phyloP scores from a whole-genome alignment of 2,329 filamentous ascomycete genomes.

The Chaetomiaceae sp. region DNA sequence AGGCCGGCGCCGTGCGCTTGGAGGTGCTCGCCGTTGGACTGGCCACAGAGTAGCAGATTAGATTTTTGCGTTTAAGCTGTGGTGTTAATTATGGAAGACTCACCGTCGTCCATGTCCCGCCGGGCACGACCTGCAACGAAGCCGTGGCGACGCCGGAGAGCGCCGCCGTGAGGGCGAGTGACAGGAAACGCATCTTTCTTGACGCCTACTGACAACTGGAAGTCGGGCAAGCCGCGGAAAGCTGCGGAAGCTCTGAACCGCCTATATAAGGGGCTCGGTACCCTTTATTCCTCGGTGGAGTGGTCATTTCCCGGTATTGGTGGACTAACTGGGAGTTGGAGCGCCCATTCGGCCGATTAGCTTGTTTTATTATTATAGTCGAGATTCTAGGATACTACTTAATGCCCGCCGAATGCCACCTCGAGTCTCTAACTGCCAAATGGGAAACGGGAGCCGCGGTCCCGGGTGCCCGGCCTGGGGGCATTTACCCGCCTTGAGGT shows the following conservation, averaged over 20 bases:
- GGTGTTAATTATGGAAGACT: conserved; percentile 9
- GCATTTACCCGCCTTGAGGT: not conserved
- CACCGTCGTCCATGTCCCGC: conserved; percentile 45
- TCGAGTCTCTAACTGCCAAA: too few species aligned
- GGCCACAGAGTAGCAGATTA: not conserved
- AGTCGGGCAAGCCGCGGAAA: too few species aligned
- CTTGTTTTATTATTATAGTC: not conserved
- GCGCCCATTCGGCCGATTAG: not conserved
- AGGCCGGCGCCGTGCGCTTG: conserved; percentile 64
- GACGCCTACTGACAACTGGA: not conserved
- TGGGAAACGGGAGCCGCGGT: too few species aligned
- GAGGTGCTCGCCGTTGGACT: conserved; percentile 51
- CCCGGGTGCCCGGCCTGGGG: too few species aligned
- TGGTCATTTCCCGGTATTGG: not conserved
- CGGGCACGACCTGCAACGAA: conserved; percentile 38
- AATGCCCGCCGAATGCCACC: not conserved
- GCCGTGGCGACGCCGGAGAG: conserved; percentile 22
- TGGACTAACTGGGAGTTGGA: not conserved
- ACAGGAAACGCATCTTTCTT: conserved; percentile 18
- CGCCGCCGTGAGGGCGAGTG: conserved; percentile 9
- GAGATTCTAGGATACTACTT: not conserved
- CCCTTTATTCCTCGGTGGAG: too few species aligned
- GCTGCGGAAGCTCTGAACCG: too few species aligned
- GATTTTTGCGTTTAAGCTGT: too few species aligned
- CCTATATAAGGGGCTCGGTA: too few species aligned